These are phyloP conservation scores for Aspergillus tanneri DNA, from an alignment of 2,329 filamentous ascomycete species.

Conservation along the genomic window DNA sequence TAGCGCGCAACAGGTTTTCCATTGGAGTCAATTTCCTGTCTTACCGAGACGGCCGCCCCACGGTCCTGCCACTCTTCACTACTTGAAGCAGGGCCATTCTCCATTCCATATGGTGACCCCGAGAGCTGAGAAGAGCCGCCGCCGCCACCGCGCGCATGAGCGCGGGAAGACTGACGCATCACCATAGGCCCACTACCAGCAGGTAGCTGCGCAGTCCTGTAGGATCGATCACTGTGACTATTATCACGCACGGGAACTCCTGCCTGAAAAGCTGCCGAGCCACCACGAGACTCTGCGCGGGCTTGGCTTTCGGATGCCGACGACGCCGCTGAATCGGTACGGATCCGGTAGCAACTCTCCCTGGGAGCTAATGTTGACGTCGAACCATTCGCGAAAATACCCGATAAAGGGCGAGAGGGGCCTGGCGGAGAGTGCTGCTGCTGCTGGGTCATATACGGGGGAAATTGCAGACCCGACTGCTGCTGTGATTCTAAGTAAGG, in stretches of 20 bases:
- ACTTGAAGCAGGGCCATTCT: conserved; percentile 60
- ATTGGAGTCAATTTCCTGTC: conserved; percentile 79
- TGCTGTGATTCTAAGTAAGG: conserved; percentile 47
- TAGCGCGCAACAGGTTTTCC: conserved; percentile 78
- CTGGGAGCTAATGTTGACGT: conserved; percentile 39
- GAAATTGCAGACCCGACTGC: conserved; percentile 44
- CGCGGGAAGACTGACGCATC: conserved; percentile 73
- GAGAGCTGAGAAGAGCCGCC: conserved; percentile 36
- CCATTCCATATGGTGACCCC: conserved; percentile 53
- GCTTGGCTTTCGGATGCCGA: conserved; percentile 57
- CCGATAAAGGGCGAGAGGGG: conserved; percentile 48
- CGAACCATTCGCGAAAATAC: conserved; percentile 49
- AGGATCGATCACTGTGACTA: conserved; percentile 67
- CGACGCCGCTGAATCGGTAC: conserved; percentile 59
- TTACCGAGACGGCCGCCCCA: conserved; percentile 80
- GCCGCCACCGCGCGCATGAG: conserved; percentile 55
- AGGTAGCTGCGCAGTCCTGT: conserved; percentile 61
- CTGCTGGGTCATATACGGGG: conserved; percentile 39
- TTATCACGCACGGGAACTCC: conserved; percentile 65
- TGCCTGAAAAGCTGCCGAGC: conserved; percentile 58
- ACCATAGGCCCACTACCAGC: conserved; percentile 64
- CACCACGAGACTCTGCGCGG: conserved; percentile 64
- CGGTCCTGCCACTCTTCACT: conserved; percentile 95
- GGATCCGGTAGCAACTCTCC: conserved; percentile 53
- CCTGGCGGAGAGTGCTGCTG: conserved; percentile 41